Conservation (phyloP, 176 grass and related monocot species). For the Saccharum officinarum region DNA sequence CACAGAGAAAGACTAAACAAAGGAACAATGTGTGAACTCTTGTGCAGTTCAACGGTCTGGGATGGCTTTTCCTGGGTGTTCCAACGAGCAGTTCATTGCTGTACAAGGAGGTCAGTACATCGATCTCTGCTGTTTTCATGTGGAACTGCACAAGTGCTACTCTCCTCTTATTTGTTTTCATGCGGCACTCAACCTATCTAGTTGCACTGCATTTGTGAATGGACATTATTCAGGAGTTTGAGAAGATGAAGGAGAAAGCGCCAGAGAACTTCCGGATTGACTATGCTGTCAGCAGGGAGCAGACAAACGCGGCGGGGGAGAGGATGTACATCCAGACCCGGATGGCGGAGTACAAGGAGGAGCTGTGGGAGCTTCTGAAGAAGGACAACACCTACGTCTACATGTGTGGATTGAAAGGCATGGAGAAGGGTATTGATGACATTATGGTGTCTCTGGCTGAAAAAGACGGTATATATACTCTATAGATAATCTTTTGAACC, state of each 20-base stretch:
- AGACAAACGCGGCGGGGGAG: conserved; percentile 73
- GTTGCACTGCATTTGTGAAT: neutral
- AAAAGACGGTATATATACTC: conserved; percentile 58
- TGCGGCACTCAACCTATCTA: neutral
- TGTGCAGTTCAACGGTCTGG: conserved; percentile 88
- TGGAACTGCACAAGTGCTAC: neutral
- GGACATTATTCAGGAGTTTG: conserved; percentile 62
- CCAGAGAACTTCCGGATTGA: conserved; percentile 83
- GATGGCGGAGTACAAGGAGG: conserved; percentile 83
- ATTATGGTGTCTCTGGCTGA: conserved; percentile 77
- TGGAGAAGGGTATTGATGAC: conserved; percentile 99
- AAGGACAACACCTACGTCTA: conserved; percentile 98
- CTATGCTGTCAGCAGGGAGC: conserved; percentile 92
- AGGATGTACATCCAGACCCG: conserved; percentile 99
- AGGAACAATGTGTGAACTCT: neutral
- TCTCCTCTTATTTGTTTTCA: neutral
- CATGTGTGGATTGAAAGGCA: conserved; percentile 97
- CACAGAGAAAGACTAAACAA: neutral
- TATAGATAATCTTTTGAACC: neutral
- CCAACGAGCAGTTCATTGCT: conserved; percentile 83
- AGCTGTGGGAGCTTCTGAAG: conserved; percentile 93
- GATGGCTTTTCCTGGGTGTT: conserved; percentile 97
- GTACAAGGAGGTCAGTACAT: conserved; percentile 64
- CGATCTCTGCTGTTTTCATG: neutral
- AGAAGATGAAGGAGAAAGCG: conserved; percentile 76